Conservation (phyloP, 2,329 filamentous ascomycete species). For the Arthrinium phaeospermum region DNA sequence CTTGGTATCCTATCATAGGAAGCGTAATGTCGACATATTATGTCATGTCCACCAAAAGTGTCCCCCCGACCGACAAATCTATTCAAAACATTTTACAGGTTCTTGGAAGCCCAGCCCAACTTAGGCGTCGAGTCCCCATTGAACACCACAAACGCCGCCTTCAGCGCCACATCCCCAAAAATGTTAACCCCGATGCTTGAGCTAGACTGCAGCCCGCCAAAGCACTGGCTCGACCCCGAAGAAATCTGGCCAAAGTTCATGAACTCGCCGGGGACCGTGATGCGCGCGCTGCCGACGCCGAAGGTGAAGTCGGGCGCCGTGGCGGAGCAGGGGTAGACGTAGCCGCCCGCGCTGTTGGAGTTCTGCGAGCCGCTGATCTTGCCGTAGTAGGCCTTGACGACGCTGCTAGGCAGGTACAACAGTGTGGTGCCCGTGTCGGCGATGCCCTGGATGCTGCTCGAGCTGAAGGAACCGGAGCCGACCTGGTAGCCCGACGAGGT, state of each 20-base stretch:
- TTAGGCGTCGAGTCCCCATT: slow-evolving; percentile 47
- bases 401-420: slow-evolving; percentile 53
- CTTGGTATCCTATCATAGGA: too few relatives aligned
- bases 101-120: slow-evolving; percentile 50
- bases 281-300: slow-evolving; percentile 51
- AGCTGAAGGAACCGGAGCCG: slow-evolving; percentile 23
- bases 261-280: slow-evolving; percentile 55
- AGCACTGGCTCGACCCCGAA: slow-evolving; percentile 56
- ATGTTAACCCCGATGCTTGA: slow-evolving; percentile 53
- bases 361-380: slow-evolving; percentile 50
- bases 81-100: slow-evolving; percentile 23
- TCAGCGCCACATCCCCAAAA: slow-evolving; percentile 70
- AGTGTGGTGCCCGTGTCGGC: slow-evolving; percentile 67
- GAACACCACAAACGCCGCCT: slow-evolving; percentile 69
- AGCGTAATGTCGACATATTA: background rate
- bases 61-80: background rate
- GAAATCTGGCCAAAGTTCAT: slow-evolving; percentile 56
- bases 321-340: slow-evolving; percentile 56
- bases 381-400: slow-evolving; percentile 58
- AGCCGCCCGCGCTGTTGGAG: slow-evolving; percentile 49
- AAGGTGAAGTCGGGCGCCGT: slow-evolving; percentile 56
- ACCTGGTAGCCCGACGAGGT: slow-evolving; percentile 35
- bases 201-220: slow-evolving; percentile 66
- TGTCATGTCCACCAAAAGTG: background rate
- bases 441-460: slow-evolving; percentile 41